Conservation (phyloP, 371 early-diverging fungal genomes). For the Lichtheimia ramosa region DNA sequence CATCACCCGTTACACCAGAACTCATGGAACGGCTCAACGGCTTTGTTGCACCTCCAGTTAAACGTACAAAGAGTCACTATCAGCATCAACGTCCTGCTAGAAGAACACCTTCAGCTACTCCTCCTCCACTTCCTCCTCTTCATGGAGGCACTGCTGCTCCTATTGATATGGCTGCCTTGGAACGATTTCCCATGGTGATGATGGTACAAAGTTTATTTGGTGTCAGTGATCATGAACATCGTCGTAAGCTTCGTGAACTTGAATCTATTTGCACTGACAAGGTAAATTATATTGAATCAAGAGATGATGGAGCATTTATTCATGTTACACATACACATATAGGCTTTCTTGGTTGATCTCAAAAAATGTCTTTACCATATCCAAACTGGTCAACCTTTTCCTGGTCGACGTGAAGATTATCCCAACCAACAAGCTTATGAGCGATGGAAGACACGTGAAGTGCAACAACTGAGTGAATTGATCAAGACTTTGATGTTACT, state of each 20-base stretch:
- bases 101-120: neutral
- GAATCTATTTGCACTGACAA: conserved; percentile 43
- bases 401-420: conserved; percentile 49
- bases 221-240: conserved; percentile 33
- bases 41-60: conserved; percentile 18
- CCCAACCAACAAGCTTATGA: conserved; percentile 39
- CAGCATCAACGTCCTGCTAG: conserved; percentile 14
- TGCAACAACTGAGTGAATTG: conserved; percentile 40
- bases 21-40: conserved; percentile 31
- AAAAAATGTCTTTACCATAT: conserved; percentile 47
- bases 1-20: conserved; percentile 37
- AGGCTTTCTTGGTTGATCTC: conserved; percentile 43
- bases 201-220: conserved; percentile 45
- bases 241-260: conserved; percentile 39
- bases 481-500: conserved; percentile 44
- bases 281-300: conserved; percentile 23
- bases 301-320: too few relatives aligned
- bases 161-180: conserved; percentile 16
- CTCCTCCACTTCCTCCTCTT: conserved; percentile 8
- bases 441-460: conserved; percentile 43
- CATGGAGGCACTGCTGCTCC: conserved; percentile 20
- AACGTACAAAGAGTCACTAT: conserved; percentile 10
- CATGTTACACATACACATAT: neutral
- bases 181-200: conserved; percentile 42
- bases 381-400: conserved; percentile 43